phyloP scores from a whole-genome alignment of 1,284 basidiomycete genomes.

The Heterobasidion parviporum region DNA sequence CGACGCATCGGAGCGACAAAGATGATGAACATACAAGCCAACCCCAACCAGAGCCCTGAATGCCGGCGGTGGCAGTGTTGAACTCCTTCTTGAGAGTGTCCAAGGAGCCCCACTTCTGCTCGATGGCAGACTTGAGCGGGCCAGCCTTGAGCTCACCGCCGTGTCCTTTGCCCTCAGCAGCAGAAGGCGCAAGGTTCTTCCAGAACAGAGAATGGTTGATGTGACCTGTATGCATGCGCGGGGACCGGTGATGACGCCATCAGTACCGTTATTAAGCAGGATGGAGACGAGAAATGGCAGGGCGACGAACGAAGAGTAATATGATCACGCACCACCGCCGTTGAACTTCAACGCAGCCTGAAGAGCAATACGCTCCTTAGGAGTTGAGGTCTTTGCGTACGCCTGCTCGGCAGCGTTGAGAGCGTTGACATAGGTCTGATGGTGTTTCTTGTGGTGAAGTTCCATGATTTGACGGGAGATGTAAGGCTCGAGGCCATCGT shows the following conservation, averaged over 20 bases:
- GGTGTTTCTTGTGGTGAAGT: constrained; percentile 95
- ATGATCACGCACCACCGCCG: constrained; percentile 60
- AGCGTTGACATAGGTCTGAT: constrained; percentile 88
- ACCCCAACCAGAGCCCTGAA: constrained; percentile 92
- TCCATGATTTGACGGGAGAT: constrained; percentile 83
- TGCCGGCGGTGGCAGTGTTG: constrained; percentile 74
- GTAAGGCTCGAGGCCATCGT: constrained; percentile 78
- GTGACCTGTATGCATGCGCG: constrained; percentile 43
- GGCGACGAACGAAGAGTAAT: neutral
- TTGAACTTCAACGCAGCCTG: constrained; percentile 88
- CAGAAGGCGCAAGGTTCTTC: constrained; percentile 84
- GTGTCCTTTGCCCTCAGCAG: constrained; percentile 34
- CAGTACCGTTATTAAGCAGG: neutral
- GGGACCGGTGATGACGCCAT: neutral
- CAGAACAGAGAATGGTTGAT: constrained; percentile 96
- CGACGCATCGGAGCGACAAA: neutral
- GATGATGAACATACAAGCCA: constrained; percentile 63
- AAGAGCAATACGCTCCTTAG: constrained; percentile 79
- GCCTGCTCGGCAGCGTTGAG: constrained; percentile 88
- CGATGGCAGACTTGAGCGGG: constrained; percentile 74
- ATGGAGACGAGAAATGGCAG: neutral
- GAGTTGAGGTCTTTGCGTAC: constrained; percentile 58
- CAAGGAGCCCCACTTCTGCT: constrained; percentile 79
- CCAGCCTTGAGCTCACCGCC: constrained; percentile 69
- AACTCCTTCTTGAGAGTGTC: constrained; percentile 71